phyloP scores from a whole-genome alignment of 768 basidiomycete species.

The Boletus tylopilopsis region DNA sequence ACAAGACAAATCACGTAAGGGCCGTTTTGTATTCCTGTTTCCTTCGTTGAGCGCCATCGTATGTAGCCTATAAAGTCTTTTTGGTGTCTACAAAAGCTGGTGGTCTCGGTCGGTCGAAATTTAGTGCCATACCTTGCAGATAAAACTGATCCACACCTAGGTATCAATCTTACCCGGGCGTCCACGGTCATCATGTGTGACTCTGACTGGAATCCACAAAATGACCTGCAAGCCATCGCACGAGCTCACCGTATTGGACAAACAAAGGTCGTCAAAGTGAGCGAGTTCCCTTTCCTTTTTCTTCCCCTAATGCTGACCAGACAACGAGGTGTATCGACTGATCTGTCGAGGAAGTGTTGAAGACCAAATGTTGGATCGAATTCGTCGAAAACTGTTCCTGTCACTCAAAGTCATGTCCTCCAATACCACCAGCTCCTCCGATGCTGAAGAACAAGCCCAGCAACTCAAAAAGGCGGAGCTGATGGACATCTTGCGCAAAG shows the following conservation, averaged over 20 bases:
- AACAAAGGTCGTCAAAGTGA: constrained; percentile 63
- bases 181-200: constrained; percentile 81
- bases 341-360: constrained; percentile 70
- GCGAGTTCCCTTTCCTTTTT: neutral
- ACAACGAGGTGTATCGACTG: constrained; percentile 57
- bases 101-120: constrained; percentile 48
- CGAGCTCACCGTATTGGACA: constrained; percentile 81
- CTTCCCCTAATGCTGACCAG: neutral
- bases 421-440: constrained; percentile 22
- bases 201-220: constrained; percentile 67
- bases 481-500: constrained; percentile 53
- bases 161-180: constrained; percentile 82
- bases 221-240: constrained; percentile 83
- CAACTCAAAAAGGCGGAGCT: constrained; percentile 43
- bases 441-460: constrained; percentile 26
- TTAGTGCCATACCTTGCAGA: neutral
- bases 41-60: constrained; percentile 1
- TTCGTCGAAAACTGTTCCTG: constrained; percentile 67
- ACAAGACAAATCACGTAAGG: constrained; percentile 51
- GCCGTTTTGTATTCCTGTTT: neutral
- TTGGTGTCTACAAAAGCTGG: constrained; percentile 70
- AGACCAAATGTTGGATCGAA: constrained; percentile 70
- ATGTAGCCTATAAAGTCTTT: constrained; percentile 59
- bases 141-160: constrained; percentile 32
- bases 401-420: constrained; percentile 60